Evolutionary conservation across 1,284 basidiomycete genomes (phyloP), one percentile per base, ranked within the genome.

Genomic region (Ceratobasidium sp.): DNA sequence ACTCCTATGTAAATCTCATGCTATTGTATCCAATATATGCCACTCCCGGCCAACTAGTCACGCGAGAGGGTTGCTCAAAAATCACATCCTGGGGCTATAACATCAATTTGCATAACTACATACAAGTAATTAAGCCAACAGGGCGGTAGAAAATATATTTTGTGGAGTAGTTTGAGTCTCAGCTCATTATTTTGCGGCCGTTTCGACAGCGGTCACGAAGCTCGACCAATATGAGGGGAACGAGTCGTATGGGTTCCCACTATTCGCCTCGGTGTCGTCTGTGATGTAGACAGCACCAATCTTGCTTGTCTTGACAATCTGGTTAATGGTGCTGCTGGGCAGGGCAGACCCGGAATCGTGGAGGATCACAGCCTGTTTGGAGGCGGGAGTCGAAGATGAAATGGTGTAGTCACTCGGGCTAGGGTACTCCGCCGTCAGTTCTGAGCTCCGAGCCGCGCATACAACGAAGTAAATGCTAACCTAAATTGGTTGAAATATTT

Each of bases 271-370:
- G 15, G 20, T 23, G 33, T 74, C 83, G n/a, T 83, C 83, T 7
- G 86, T 87, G n/a, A 87, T 85, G 82, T 82, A 83, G 15, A 85
- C 81, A 10, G 86, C 86, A 82, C 85, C 85, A 68, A 81, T 83
- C 0, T 84, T 84, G 65, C 84, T 84, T 0, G 81, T 82, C 23
- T 67, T 84, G 44, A 74, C 40, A 38, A 83, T 84, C 59, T 85
- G 82, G 81, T 74, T 83, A 62, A 86, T 84, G 4, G 86, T 85
- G 73, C 83, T 83, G 13, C 83, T 82, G 40, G 84, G 84, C 6
- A 85, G 84, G 33, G 85, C 79, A 1, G 82, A 78, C 3, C 81
- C 82, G 10, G 76, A 80, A 54, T 83, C 81, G 48, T 81, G 79
- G n/a, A 84, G 75, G 56, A 83, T 81, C 40, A 83, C 80, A 10